Evolutionary conservation across 2,329 filamentous ascomycete species (phyloP), one percentile per base, ranked within the genome.

Genomic region (Colletotrichum truncatum): DNA sequence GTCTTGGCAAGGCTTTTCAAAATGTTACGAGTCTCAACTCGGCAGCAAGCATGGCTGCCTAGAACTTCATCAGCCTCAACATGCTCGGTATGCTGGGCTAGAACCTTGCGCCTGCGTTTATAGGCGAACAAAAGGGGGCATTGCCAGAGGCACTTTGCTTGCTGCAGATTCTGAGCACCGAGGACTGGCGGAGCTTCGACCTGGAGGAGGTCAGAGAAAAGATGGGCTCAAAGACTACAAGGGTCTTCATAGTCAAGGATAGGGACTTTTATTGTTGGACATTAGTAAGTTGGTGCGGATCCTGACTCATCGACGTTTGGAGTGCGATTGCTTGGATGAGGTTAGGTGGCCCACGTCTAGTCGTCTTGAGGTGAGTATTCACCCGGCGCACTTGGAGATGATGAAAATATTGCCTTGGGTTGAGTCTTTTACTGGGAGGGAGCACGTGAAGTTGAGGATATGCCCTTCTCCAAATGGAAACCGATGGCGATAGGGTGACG

Each of bases 51-150:
- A 61, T 46, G 57, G 23, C 11, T 2, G 28, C 41, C 10, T 11
- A 36, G 21, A 11, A 10, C 16, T 62, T 36, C 8, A 51, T 54
- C 23, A 21, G 11, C 9, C 23, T 26, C 7, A 34, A 49, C 10
- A 39, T 43, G 48, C 57, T 62, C 32, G 48, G 39, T 6, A 54
- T 55, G 56, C 14, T 65, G 18, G 62, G 57, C 11, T 65, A 57
- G 56, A 36, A 57, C 7, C 32, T 46, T 12, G 62, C 39, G 14
- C 26, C 46, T 3, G 16, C 26, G 28, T 46, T 18, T 9, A n/a
- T 52, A 14, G 61, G 46, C 23, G 23, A 23, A 18, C 61, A 64
- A 4, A 14, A 16, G 25, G 41, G 49, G 14, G 61, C 45, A 30
- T 14, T 64, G 6, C 28, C 36, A 4, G 26, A 53, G 2, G 61